Evolutionary conservation across 306 rosid species (phyloP).

Genomic region (Geum urbanum): DNA sequence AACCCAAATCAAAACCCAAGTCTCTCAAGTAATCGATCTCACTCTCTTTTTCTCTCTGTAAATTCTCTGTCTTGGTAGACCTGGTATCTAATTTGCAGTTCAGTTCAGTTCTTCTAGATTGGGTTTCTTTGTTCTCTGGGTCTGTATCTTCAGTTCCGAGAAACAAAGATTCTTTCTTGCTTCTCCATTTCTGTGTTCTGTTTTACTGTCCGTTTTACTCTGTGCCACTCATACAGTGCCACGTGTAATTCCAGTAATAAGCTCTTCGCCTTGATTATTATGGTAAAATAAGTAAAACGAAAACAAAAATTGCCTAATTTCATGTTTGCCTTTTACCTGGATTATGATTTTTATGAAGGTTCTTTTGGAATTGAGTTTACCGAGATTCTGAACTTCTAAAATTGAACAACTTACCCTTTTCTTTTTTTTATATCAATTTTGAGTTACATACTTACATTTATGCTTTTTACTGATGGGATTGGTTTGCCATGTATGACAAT

Average conservation of each 20-base stretch:
- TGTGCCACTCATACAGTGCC: background rate
- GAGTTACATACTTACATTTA: too few species aligned
- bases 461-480: background rate
- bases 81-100: background rate
- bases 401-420: background rate
- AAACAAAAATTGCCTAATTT: too few species aligned
- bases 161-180: background rate
- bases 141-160: background rate
- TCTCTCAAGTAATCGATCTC: slow-evolving; percentile 47
- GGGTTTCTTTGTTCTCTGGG: background rate
- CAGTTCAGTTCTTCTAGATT: background rate
- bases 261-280: background rate
- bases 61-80: background rate
- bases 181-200: background rate
- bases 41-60: background rate
- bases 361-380: background rate
- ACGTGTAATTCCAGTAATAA: background rate
- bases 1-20: slow-evolving; percentile 61
- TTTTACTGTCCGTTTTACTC: background rate
- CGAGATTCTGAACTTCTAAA: background rate
- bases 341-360: background rate
- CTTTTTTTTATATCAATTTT: background rate
- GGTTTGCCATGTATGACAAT: background rate
- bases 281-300: background rate
- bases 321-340: background rate